Evolutionary conservation across 768 basidiomycete genomes (phyloP), one percentile per base, ranked within the genome.

Genomic region (Xerocomellus chrysenteron): DNA sequence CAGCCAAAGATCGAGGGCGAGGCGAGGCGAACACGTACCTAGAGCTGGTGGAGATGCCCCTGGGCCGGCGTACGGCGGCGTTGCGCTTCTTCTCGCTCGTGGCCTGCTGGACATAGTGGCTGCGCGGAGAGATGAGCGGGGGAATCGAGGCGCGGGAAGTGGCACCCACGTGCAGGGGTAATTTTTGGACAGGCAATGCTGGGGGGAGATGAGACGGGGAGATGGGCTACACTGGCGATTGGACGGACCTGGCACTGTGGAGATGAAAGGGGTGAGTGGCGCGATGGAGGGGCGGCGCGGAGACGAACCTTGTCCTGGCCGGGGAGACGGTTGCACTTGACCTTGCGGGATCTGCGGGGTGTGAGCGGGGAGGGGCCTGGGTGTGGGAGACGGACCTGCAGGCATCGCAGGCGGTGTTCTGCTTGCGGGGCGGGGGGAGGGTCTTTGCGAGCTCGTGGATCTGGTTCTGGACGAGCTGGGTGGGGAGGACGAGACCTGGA

Each of bases 361-460:
- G 28, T 54, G 60, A 56, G 54, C 26, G 17, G 32, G 40, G 50
- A 2, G 5, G 6, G 30, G 54, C 43, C 54, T 32, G 39, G 47
- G 12, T 42, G 33, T 10, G 19, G 30, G 36, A 11, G 54, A 60
- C 75, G 56, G 8, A 87, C 89, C 89, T 88, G 84, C 93, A 95
- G 50, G 89, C 89, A 77, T 95, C 93, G 73, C 93, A 95, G 28
- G 94, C 93, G 21, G 92, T 90, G 69, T 95, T 95, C 75, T 94
- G 93, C 70, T 92, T 93, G 55, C 93, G 78, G 7, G 91, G 89
- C n/a, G 90, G 88, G 1, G 91, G 88, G 0, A 90, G 80, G 1
- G 86, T 82, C 76, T 88, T 89, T 51, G 87, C 86, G 37, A 89
- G 81, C 66, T 92, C 89, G 65, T 90, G 87, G 52, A 90, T 87